Base-by-base conservation (phyloP, 257 asterid species). In the Solanum bulbocastanum region DNA sequence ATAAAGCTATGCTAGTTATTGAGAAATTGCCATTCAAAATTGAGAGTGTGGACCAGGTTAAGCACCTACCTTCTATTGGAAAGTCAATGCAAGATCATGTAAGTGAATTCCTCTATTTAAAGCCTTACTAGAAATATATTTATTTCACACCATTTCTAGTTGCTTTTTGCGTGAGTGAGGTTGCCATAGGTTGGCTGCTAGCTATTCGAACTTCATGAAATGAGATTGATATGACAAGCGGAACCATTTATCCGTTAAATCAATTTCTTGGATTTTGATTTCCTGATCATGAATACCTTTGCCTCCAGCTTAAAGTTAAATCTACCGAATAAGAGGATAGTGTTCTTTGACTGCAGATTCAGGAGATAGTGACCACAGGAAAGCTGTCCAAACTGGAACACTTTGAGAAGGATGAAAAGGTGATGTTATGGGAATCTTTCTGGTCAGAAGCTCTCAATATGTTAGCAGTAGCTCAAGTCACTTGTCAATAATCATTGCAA, bases 351-450 rank as follows among this genome's bases (percentile, higher is more conserved):
- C 92, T 91, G 89, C 96, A 97, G 99, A 95, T 97, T 91, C 98
- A 93, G 94, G 99, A 97, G 94, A 97, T 97, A 91, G 94, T 96
- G 91, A 94, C 90, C 81, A 97, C 98, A 20, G 98, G 99, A 86
- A 97, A 92, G 93, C 96, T 97, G 35, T 92, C 98, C 83, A 97
- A 97, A 92, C 90, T 97, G 96, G 99, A 97, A 90, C 96, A 95
- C 91, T 97, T 97, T 84, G 96, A 95, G 94, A 93, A 88, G 86
- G 98, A 97, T 91, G 99, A 96, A 91, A 97, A 97, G 99, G 99
- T 96, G 88, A 49, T 82, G 33, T 85, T 86, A 35, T 44, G 87
- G 82, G 86, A 69, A 66, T 83, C 46, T 83, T 87, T 65, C 65
- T 30, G 13, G 83, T 23, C 83, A 76, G 18, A 76, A 76, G 23